Conservation (phyloP, 768 basidiomycete genomes). For the Termitomyces sp. region DNA sequence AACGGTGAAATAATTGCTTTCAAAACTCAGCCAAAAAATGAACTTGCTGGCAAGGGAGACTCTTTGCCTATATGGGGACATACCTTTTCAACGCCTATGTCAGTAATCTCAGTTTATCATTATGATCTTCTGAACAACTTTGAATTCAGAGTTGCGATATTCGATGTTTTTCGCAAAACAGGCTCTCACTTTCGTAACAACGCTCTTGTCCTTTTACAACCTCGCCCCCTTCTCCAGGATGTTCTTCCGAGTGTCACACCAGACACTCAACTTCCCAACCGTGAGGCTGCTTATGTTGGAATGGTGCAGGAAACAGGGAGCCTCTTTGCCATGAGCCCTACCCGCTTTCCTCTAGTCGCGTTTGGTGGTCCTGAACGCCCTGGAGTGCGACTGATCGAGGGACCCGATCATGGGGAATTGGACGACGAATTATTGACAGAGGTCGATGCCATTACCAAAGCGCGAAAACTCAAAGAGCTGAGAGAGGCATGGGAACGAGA, state of each 20-base stretch:
- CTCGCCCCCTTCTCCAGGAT: constrained; percentile 68
- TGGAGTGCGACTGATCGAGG: constrained; percentile 19
- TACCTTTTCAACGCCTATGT: constrained; percentile 65
- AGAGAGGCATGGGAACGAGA: constrained; percentile 10
- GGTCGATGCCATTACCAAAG: constrained; percentile 39
- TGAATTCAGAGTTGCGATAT: constrained; percentile 65
- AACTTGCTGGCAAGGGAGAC: constrained; percentile 15
- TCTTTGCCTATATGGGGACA: constrained; percentile 52
- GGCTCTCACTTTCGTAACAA: constrained; percentile 16
- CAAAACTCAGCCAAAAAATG: constrained; percentile 31
- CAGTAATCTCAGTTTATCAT: constrained; percentile 18
- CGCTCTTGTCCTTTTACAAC: constrained; percentile 86
- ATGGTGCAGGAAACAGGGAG: constrained; percentile 65
- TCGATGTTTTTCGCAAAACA: constrained; percentile 58
- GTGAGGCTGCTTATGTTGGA: constrained; percentile 76
- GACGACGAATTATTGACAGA: constrained; percentile 29
- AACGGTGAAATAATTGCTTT: constrained; percentile 78
- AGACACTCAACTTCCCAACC: constrained; percentile 35
- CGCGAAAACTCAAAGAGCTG: constrained; percentile 27
- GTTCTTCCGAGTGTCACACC: constrained; percentile 56
- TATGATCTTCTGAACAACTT: neutral
- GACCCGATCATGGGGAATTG: constrained; percentile 7
- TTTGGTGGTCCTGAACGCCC: constrained; percentile 38
- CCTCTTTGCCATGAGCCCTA: constrained; percentile 82
- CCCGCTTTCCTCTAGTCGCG: constrained; percentile 75